Base-by-base conservation (phyloP, 345 rosid species). In the Litchi chinensis region DNA sequence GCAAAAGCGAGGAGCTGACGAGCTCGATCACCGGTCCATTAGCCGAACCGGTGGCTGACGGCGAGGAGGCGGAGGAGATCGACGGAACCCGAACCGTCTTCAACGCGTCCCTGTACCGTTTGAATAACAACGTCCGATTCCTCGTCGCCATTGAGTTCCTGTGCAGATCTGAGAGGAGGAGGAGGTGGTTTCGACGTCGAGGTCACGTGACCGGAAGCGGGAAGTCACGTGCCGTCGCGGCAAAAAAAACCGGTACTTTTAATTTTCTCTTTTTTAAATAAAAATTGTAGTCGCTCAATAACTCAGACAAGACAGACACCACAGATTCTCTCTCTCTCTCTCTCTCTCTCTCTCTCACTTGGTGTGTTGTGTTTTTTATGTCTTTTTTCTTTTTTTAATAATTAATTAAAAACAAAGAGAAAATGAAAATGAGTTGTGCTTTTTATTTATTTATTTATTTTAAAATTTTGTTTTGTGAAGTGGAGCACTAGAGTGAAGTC, bases 1-100 rank as follows among this genome's bases (percentile, higher is more conserved):
- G 83, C 86, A 92, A 84, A 7, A 97, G 86, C 80, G 99, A 93
- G 37, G 97, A 77, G 84, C 93, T 90, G 69, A 88, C 97, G 90
- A 97, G 83, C 88, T 94, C 98, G 74, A 97, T 92, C 85, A 94
- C 98, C 65, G 97, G 98, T 11, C 92, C 88, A 68, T 41, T 0
- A 15, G 82, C 83, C 56, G 87, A 65, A 80, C 88, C 79, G 15
- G 78, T 78, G 50, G 79, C 71, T 64, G 83, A 48, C 37, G 67
- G 43, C 44, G 86, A 22, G 24, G 90, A 86, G 37, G 85, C 84
- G 75, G 91, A 86, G 32, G 85, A 85, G 77, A 85, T 75, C 67
- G 87, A 11, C 57, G 98, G 94, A 70, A 81, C 85, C 66, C 95
- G 89, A n/a, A 93, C 98, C 87, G 94, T 89, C 88, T 94, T 93